Base-by-base conservation (phyloP, 441 rosid species). In the Jatropha multifida region DNA sequence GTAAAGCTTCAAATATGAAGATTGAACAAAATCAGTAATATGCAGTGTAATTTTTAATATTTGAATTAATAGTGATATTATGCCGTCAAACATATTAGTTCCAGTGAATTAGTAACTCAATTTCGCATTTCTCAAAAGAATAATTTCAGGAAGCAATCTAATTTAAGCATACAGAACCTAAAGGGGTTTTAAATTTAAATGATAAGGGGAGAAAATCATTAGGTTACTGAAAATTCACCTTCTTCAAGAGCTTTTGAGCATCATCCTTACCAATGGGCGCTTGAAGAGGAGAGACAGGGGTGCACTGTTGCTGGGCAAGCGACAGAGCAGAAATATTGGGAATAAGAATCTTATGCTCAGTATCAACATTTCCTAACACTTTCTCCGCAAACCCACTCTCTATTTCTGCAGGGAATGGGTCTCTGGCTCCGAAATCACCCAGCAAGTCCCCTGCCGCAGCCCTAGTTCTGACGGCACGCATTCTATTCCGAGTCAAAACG, bases 381-480 rank as follows among this genome's bases (percentile, higher is more conserved):
- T 86, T 95, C 15, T 93, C 99, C 4, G 73, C 99, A 84, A 94
- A 94, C 1, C 78, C 75, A 62, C 98, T 94, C 51, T 88, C 98
- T 65, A 94, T 7, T 81, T 94, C 99, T 55, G 80, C 91, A 38
- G 98, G 96, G 68, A 90, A 92, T 5, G 97, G 98, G 86, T 92
- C 97, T 51, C 97, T 85, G 13, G 90, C 96, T 15, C 98, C 97
- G 56, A 91, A 92, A 74, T 94, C 98, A 3, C 97, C 97, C 61
- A 88, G 66, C 67, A 73, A 7, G 78, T 90, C 97, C 52, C 62
- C 90, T 72, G 79, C 91, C 74, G 17, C 3, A 12, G 89, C 88
- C 32, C 66, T 75, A 60, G 58, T 82, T 71, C 78, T 78, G 68
- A 81, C 37, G 63, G 46, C 17, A 14, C 54, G 42, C 38, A 46